A percentile compares a stretch with the other conserved stretches of the same genome.
phyloP scores from a whole-genome alignment of 2,329 filamentous ascomycete species.

The Alternaria sp. region DNA sequence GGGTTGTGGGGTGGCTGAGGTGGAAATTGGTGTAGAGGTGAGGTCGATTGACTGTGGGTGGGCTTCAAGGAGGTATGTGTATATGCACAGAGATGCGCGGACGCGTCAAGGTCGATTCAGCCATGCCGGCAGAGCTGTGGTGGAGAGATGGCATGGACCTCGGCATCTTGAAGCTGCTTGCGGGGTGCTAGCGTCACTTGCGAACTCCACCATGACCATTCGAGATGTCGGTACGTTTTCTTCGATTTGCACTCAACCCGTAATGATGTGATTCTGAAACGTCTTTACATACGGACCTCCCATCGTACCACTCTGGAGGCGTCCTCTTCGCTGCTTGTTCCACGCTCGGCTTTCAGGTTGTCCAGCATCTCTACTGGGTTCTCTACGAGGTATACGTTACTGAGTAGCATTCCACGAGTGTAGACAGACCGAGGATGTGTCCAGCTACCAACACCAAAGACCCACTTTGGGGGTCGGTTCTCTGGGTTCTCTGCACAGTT shows the following conservation, averaged over 20 bases:
- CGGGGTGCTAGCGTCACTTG: conserved; percentile 7
- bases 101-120: not conserved
- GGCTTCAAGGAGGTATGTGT: not conserved
- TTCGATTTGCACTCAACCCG: not conserved
- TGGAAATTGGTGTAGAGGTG: not conserved
- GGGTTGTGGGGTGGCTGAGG: not conserved
- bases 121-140: conserved; percentile 19
- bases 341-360: conserved; percentile 1
- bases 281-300: not conserved
- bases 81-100: not conserved
- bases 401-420: not conserved
- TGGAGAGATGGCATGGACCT: conserved; percentile 24
- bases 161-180: conserved; percentile 16
- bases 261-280: not conserved
- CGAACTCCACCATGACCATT: not conserved
- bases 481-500: not conserved
- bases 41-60: not conserved
- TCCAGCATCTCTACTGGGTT: not conserved
- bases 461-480: not conserved
- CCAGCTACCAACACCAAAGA: not conserved
- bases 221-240: not conserved
- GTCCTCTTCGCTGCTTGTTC: not conserved
- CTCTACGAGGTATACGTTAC: not conserved
- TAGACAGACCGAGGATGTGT: too few relatives aligned
- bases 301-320: not conserved